Evolutionary conservation across 2,329 filamentous ascomycete species (phyloP), one percentile per base, ranked within the genome.

Genomic region (Huntiella abstrusa): DNA sequence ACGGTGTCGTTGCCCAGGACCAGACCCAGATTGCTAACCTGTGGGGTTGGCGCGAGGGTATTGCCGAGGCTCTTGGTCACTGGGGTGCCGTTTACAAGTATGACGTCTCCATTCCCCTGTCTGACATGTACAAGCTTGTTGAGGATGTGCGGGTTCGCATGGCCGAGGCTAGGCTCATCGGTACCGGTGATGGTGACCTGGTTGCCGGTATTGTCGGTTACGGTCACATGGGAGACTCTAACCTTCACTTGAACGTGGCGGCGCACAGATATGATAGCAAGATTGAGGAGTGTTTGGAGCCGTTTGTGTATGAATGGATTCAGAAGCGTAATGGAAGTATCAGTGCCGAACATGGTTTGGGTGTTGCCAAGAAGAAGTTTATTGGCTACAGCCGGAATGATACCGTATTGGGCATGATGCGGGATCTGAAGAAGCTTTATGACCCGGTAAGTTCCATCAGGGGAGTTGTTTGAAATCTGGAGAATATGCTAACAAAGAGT

Each of bases 31-130:
- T 83, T 53, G 76, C 75, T 57, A 70, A 80, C 3, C 71, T 98
- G 44, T 98, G 91, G 91, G 71, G 75, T 49, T 96, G 87, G 77
- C 77, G 91, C 52, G 91, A 98, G 67, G 85, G 86, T 54, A 84
- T 98, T 54, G 80, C 87, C 0, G 91, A 98, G 65, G 78, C 80
- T 40, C 68, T 92, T 19, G 83, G 83, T 51, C 86, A 95, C 60
- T 85, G 82, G 64, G 92, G 91, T 49, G 91, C 87, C 39, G 87
- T 91, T 6, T 98, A 98, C 73, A 98, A 98, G 66, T 98, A 98
- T 61, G 91, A 98, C 58, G 71, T 98, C 32, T 96, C 91, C 5
- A 94, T 98, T 53, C 91, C 91, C 1, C 71, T 98, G 22, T 64
- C 73, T 10, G 80, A 94, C 54, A 75, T 98, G 56, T 98, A 98